phyloP scores from a whole-genome alignment of 31 red algal species.

The Porphyra umbilicalis region DNA sequence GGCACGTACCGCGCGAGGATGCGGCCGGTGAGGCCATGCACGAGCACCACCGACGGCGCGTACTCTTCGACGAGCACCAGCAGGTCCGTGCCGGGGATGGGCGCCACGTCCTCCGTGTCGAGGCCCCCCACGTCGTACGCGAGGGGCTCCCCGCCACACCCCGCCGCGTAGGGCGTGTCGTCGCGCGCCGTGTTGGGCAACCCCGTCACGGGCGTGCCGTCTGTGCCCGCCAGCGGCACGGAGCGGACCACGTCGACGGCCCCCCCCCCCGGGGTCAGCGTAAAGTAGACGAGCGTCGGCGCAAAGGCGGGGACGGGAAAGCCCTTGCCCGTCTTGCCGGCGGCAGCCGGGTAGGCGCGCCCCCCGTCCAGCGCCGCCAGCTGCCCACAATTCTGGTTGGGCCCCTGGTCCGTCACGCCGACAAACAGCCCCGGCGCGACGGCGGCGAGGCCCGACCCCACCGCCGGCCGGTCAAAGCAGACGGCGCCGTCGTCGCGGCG shows the following conservation, averaged over 20 bases:
- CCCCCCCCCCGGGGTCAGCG: neutral
- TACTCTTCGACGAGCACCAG: slow-evolving; percentile 69
- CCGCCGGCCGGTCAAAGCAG: slow-evolving; percentile 25
- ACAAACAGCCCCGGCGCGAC: slow-evolving; percentile 3
- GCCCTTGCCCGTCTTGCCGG: slow-evolving; percentile 33
- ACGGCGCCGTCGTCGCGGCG: slow-evolving; percentile 17
- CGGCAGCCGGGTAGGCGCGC: slow-evolving; percentile 17
- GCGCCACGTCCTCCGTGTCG: slow-evolving; percentile 60
- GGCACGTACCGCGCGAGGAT: slow-evolving; percentile 64
- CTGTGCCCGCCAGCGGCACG: slow-evolving; percentile 20
- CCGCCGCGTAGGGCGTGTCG: slow-evolving; percentile 42
- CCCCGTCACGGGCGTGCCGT: slow-evolving; percentile 19
- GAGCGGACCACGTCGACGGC: neutral
- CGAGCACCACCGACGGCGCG: slow-evolving; percentile 54
- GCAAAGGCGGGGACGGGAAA: slow-evolving; percentile 26
- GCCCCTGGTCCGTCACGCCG: slow-evolving; percentile 46
- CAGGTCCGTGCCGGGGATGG: slow-evolving; percentile 29
- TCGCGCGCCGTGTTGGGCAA: slow-evolving; percentile 36
- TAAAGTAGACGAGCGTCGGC: slow-evolving; percentile 25
- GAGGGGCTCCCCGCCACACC: slow-evolving; percentile 32
- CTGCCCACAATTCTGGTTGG: slow-evolving; percentile 35
- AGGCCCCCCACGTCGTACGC: slow-evolving; percentile 29
- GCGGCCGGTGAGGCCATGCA: slow-evolving; percentile 15
- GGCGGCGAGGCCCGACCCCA: slow-evolving; percentile 42
- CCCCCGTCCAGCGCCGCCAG: slow-evolving; percentile 23